Evolutionary conservation across 1,284 basidiomycete genomes (phyloP), one percentile per base, ranked within the genome.

Genomic region (Hemileccinum hortonii): DNA sequence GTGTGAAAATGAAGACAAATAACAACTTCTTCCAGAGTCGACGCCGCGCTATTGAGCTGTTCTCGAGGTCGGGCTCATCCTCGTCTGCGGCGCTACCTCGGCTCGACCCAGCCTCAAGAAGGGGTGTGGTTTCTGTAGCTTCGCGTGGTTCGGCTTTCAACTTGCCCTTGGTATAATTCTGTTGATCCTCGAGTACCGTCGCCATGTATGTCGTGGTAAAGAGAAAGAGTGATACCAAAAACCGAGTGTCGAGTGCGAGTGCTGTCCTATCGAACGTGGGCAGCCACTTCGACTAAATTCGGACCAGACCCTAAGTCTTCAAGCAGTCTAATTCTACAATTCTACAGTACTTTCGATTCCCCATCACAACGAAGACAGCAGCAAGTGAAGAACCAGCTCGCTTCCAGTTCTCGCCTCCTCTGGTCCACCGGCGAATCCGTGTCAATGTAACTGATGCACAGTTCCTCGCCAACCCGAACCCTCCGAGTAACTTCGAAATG

Each of bases 391-490:
- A 79, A 82, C 76, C 81, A 84, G 24, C 73, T 73, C 24, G 63
- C 62, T 40, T 68, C 62, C 33, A 82, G 64, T 47, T 75, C 67
- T 30, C 62, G 59, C 41, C 70, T 63, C 41, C 81, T 72, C 50
- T 75, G 67, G 22, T 56, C 56, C 12, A 71, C 71, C 1, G 64
- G 56, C 24, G 73, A 74, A 22, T 76, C 65, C 7, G 75, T 62
- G 50, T 80, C 75, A 44, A 78, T 72, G 58, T 85, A 85, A 53
- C 73, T 79, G 56, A 79, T 81, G 60, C 80, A 83, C 36, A 85
- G 64, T 54, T 85, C 83, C 52, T 84, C 81, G 14, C 76, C 82
- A 10, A 61, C 57, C n/a, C 60, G 56, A 29, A 84, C 61, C 46
- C 75, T 74, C 18, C 72, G 62, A 7, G 70, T 73, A 11, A 78